phyloP scores from a whole-genome alignment of 768 basidiomycete genomes.

The Cyathus striatus region DNA sequence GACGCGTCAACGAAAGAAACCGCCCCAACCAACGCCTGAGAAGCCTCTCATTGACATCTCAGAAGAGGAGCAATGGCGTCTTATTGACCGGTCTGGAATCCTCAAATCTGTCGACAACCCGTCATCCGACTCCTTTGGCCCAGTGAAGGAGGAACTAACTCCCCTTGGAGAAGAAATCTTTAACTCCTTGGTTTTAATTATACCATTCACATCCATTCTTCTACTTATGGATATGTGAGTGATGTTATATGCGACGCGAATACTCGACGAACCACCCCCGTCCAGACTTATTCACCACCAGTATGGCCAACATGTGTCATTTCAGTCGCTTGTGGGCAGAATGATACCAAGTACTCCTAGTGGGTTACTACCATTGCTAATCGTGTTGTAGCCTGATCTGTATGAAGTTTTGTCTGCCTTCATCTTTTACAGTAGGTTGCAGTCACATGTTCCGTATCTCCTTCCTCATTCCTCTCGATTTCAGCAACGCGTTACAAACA shows the following conservation, averaged over 20 bases:
- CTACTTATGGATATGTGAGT: constrained; percentile 84
- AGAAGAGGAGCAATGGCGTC: constrained; percentile 75
- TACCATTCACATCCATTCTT: constrained; percentile 71
- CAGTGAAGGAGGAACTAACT: constrained; percentile 34
- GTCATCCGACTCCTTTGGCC: constrained; percentile 35
- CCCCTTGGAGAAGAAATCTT: constrained; percentile 66
- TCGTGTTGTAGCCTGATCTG: constrained; percentile 3
- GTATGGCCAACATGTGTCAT: constrained; percentile 57
- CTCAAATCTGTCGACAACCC: constrained; percentile 28
- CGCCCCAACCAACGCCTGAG: constrained; percentile 7
- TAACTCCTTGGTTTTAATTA: constrained; percentile 56
- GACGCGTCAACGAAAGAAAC: constrained; percentile 19
- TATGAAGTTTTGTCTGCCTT: constrained; percentile 63
- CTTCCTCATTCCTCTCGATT: no score
- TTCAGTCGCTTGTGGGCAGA: constrained; percentile 45
- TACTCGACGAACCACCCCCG: neutral
- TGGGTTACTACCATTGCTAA: constrained; percentile 30
- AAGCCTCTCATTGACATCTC: constrained; percentile 45
- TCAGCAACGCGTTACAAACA: constrained; percentile 65
- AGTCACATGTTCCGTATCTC: no score
- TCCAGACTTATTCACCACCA: constrained; percentile 72
- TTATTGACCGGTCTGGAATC: constrained; percentile 63
- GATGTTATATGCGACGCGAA: constrained; percentile 3
- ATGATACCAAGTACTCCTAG: constrained; percentile 70
- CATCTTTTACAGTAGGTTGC: constrained; percentile 80